Percentiles rank a stretch among this genome's conserved stretches.
Conservation (phyloP, 768 basidiomycete species). For the Xerocomus spinulosus region DNA sequence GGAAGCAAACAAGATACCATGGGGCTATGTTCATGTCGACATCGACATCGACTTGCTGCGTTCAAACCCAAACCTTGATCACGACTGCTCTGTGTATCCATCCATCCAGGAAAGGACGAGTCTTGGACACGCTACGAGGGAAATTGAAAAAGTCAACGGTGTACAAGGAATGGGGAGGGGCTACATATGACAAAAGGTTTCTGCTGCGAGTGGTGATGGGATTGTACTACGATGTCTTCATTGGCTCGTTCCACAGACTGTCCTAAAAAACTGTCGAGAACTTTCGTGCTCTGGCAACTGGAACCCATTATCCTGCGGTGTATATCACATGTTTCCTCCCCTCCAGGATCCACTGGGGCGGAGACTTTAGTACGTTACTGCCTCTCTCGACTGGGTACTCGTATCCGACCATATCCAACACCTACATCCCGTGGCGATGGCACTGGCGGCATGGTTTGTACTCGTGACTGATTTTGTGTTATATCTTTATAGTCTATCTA, state of each 20-base stretch:
- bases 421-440: conserved; percentile 73
- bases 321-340: conserved; percentile 1
- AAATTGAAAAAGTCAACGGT: no score
- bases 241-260: conserved; percentile 50
- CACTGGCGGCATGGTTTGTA: conserved; percentile 78
- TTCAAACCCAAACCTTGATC: no score
- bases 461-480: not conserved
- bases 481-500: conserved; percentile 67
- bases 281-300: conserved; percentile 90
- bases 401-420: conserved; percentile 10
- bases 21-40: no score
- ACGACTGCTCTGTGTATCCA: no score
- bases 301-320: conserved; percentile 33
- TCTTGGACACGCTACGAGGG: no score
- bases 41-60: no score
- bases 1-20: no score
- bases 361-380: conserved; percentile 83
- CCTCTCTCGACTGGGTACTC: conserved; percentile 11
- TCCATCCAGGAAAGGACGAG: no score
- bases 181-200: no score
- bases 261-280: conserved; percentile 97
- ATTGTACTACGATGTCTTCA: conserved; percentile 45
- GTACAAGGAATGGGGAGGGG: no score
- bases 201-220: conserved; percentile 66
- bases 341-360: conserved; percentile 92